Percentiles rank a stretch among this genome's conserved stretches.
These are phyloP conservation scores for Claviceps sorghi DNA, from an alignment of 2,329 filamentous ascomycete genomes.

Conservation along the genomic window DNA sequence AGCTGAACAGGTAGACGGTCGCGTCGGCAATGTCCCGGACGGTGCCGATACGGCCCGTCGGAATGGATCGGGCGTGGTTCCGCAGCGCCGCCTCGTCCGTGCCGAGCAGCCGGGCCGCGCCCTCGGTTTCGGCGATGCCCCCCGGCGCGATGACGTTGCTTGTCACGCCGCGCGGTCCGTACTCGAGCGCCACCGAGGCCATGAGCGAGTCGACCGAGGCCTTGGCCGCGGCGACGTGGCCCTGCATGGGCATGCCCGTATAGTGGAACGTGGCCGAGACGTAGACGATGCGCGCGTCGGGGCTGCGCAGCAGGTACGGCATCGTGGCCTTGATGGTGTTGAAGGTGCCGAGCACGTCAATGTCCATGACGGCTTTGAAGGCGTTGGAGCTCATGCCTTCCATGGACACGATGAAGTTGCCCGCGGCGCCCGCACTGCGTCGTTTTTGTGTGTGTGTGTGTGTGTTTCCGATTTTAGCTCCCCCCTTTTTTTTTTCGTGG, in stretches of 20 bases:
- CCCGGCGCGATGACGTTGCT: constrained; percentile 84
- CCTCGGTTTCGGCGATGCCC: constrained; percentile 73
- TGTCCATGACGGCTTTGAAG: constrained; percentile 92
- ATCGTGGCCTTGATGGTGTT: constrained; percentile 90
- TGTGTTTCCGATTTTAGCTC: background rate
- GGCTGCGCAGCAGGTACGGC: constrained; percentile 66
- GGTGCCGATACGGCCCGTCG: constrained; percentile 60
- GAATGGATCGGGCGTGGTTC: constrained; percentile 36
- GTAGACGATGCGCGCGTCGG: constrained; percentile 68
- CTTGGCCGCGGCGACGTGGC: constrained; percentile 85
- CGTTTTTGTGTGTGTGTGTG: too few species aligned
- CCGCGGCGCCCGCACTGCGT: constrained; percentile 72
- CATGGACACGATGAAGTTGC: constrained; percentile 86
- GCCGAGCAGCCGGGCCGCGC: constrained; percentile 48
- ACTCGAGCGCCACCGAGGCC: constrained; percentile 68
- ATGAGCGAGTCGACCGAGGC: constrained; percentile 78
- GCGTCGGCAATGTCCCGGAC: constrained; percentile 86
- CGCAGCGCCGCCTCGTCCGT: constrained; percentile 18
- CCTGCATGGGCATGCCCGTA: constrained; percentile 69
- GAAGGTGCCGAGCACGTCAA: constrained; percentile 85
- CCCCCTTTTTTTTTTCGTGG: background rate
- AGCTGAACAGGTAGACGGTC: constrained; percentile 76
- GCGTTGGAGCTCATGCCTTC: constrained; percentile 71
- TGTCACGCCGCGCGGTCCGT: constrained; percentile 73
- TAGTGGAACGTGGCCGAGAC: constrained; percentile 88